Evolutionary conservation across 2,329 filamentous ascomycete species (phyloP).

Genomic region (Penicillium freii): DNA sequence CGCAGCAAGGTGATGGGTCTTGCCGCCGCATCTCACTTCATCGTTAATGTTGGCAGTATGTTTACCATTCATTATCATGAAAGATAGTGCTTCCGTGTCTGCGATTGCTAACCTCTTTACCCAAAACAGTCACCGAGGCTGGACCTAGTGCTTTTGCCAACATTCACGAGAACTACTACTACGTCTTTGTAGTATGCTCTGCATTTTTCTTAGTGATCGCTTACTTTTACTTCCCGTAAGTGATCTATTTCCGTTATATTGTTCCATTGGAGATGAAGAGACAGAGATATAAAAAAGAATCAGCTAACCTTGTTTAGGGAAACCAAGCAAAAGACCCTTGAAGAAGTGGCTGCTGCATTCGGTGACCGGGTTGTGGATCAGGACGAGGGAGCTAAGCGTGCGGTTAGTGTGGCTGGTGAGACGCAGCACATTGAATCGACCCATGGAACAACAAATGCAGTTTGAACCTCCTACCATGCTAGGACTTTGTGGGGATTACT

Average conservation of each 20-base stretch:
- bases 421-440: constrained; percentile 20
- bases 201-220: constrained; percentile 52
- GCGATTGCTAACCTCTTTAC: not conserved
- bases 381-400: constrained; percentile 26
- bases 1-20: constrained; percentile 57
- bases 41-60: constrained; percentile 53
- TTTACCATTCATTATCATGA: not conserved
- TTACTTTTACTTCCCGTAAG: constrained; percentile 56
- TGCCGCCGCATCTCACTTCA: constrained; percentile 54
- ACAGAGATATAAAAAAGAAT: not conserved
- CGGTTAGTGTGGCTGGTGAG: constrained; percentile 26
- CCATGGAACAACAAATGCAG: not conserved
- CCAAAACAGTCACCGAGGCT: constrained; percentile 48
- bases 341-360: constrained; percentile 51
- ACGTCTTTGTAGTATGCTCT: constrained; percentile 57
- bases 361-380: constrained; percentile 46
- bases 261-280: not conserved
- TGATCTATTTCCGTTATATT: constrained; percentile 3
- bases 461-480: not conserved
- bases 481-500: not conserved
- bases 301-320: constrained; percentile 34
- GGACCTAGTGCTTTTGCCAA: constrained; percentile 57
- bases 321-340: constrained; percentile 49
- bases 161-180: constrained; percentile 61
- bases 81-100: not conserved